Evolutionary conservation across 768 basidiomycete species (phyloP).

Genomic region (Tulasnella sp.): DNA sequence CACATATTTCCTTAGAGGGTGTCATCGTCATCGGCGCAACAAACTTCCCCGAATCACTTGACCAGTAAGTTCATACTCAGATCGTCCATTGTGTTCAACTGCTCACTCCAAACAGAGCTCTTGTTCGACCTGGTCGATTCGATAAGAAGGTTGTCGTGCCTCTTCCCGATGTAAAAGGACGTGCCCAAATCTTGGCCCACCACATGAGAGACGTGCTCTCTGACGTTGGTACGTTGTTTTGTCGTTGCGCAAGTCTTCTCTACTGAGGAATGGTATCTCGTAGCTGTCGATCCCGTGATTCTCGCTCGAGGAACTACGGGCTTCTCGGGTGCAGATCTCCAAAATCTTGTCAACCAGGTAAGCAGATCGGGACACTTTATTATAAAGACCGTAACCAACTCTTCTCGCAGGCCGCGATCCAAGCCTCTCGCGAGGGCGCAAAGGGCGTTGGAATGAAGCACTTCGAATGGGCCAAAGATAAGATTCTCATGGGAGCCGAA

Average conservation of each 20-base stretch:
- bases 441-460: conserved; percentile 66
- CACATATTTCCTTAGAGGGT: conserved; percentile 47
- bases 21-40: conserved; percentile 96
- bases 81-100: conserved; percentile 15
- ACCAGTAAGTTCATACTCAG: conserved; percentile 51
- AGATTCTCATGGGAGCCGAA: conserved; percentile 95
- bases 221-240: conserved; percentile 40
- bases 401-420: conserved; percentile 77
- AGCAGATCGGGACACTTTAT: conserved; percentile 2
- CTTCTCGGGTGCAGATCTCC: conserved; percentile 93
- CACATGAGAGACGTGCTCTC: conserved; percentile 77
- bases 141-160: conserved; percentile 89
- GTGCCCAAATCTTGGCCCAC: conserved; percentile 86
- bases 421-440: conserved; percentile 80
- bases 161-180: conserved; percentile 85
- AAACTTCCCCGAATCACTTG: conserved; percentile 91
- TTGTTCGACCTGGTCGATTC: conserved; percentile 93
- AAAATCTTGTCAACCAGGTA: conserved; percentile 85
- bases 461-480: conserved; percentile 99
- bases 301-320: conserved; percentile 92
- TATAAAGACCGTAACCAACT: conserved; percentile 4
- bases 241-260: conserved; percentile 6
- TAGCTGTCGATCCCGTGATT: conserved; percentile 73
- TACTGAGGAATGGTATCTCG: neutral
- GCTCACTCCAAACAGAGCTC: conserved; percentile 47